Conservation (phyloP, 305 asterid species). For the Caryopteris hybrid region DNA sequence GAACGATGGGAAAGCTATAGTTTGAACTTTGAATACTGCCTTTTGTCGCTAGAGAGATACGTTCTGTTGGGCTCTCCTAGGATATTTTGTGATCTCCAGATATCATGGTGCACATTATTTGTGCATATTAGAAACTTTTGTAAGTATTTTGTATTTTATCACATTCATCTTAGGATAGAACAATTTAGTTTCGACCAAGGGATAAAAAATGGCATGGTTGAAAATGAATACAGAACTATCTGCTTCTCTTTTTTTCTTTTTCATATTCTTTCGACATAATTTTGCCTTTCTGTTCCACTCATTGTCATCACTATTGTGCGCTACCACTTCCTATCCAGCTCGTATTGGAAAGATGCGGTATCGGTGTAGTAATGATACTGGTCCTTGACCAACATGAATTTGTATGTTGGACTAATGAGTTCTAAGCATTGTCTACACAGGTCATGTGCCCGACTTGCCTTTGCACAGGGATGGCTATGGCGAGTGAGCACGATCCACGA, state of each 20-base stretch:
- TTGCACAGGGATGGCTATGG: slow-evolving; percentile 99
- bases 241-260: not conserved
- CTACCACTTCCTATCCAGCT: not conserved
- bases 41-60: not conserved
- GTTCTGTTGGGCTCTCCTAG: not conserved
- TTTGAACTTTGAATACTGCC: not conserved
- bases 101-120: not conserved
- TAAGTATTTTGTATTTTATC: not conserved
- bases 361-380: not conserved
- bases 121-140: not conserved
- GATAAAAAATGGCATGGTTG: not conserved
- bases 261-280: not conserved
- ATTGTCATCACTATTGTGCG: not conserved
- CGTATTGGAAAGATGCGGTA: not conserved
- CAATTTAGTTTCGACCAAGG: not conserved
- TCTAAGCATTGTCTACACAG: slow-evolving; percentile 30
- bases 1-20: not conserved
- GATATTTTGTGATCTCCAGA: not conserved
- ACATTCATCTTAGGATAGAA: not conserved
- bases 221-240: not conserved
- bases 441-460: slow-evolving; percentile 98
- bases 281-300: not conserved
- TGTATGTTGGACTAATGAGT: not conserved
- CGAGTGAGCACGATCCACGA: slow-evolving; percentile 93
- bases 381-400: not conserved